These are phyloP conservation scores for Botrytis squamosa DNA, from an alignment of 2,329 filamentous ascomycete species.

Conservation along the genomic window DNA sequence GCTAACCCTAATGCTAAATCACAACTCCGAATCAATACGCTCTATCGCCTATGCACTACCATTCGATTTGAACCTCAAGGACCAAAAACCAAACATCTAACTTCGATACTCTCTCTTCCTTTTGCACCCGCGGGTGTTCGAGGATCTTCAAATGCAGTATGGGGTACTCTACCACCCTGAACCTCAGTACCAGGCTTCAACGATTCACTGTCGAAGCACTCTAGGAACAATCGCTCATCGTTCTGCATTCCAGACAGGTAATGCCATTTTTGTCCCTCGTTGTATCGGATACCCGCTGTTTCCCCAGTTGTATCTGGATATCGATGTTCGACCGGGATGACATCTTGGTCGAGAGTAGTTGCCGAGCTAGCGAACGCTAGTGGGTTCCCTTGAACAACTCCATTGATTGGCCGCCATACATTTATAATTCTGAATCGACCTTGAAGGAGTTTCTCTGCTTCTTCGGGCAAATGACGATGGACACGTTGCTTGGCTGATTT, in stretches of 20 bases:
- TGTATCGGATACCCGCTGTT: slow-evolving; percentile 38
- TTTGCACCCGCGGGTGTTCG: slow-evolving; percentile 67
- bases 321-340: slow-evolving; percentile 39
- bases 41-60: background rate
- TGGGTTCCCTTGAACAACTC: slow-evolving; percentile 36
- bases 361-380: slow-evolving; percentile 38
- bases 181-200: slow-evolving; percentile 50
- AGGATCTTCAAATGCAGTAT: slow-evolving; percentile 71
- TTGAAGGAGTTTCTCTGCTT: slow-evolving; percentile 64
- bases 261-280: slow-evolving; percentile 39
- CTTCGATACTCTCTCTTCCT: slow-evolving; percentile 83
- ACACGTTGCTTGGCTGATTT: slow-evolving; percentile 66
- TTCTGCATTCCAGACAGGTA: slow-evolving; percentile 40
- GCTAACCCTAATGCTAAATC: background rate
- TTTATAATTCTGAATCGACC: slow-evolving; percentile 82
- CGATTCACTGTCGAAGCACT: slow-evolving; percentile 42
- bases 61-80: slow-evolving; percentile 22
- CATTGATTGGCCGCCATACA: slow-evolving; percentile 60
- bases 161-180: slow-evolving; percentile 52
- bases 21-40: background rate
- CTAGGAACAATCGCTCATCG: slow-evolving; percentile 38
- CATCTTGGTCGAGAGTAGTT: slow-evolving; percentile 34
- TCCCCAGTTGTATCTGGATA: slow-evolving; percentile 38
- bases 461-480: slow-evolving; percentile 60
- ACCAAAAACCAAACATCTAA: slow-evolving; percentile 81